Evolutionary conservation across 75 land plant genomes (phyloP), one percentile per base, ranked within the genome.

Genomic region (Pinus taeda): DNA sequence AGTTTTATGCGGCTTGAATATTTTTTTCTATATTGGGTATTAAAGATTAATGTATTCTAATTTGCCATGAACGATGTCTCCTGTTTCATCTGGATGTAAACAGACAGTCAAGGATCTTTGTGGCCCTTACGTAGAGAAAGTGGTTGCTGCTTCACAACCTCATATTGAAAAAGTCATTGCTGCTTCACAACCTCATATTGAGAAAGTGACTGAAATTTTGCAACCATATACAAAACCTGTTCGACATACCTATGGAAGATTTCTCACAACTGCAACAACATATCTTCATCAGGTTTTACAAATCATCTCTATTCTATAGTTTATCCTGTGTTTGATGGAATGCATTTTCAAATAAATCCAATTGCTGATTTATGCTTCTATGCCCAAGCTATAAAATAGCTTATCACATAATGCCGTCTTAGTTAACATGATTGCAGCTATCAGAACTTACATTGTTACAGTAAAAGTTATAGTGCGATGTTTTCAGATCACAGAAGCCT

Each of bases 81-180:
- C 21, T 29, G 59, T 74, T 24, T 57, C 29, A 42, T 22, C 59
- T 53, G 20, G 29, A 36, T 75, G 22, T 59, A 17, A 67, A 20
- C 71, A 67, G 71, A 67, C 42, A 37, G 71, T 67, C 20, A 67
- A 67, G 49, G 71, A 67, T 67, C 45, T 67, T 39, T 36, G 49
- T 67, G 49, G 49, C 49, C 71, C 71, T 14, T 67, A 37, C 20
- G 2, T 67, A 18, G 71, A 67, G 39, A 49, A 67, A 39, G 30
- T 39, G 15, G 39, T 69, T 26, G 39, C 15, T 69, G 15, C 22
- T 69, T 15, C 20, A 22, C 71, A 26, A 69, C 92, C 89, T 17
- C 87, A 87, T 71, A 74, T 90, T 64, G 87, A 87, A 76, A 85
- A 90, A 59, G 82, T 86, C 79, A 87, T 84, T 39, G 70, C 84